phyloP scores from a whole-genome alignment of 768 basidiomycete genomes.

The Pulveroboletus ravenelii region DNA sequence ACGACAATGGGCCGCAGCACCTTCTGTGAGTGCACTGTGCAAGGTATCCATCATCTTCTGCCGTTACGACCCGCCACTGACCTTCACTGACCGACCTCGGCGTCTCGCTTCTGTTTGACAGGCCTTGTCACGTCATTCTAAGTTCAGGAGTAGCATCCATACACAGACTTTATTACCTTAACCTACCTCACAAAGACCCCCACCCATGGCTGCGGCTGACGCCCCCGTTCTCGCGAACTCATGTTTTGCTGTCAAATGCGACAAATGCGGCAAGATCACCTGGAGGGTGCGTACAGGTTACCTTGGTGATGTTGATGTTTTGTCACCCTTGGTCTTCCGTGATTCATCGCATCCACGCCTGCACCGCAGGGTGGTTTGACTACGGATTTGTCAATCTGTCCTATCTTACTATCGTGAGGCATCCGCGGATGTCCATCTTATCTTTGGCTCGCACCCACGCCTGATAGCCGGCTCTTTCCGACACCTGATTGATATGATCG shows the following conservation, averaged over 20 bases:
- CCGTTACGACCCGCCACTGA: conserved; percentile 4
- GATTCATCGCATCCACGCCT: conserved; percentile 13
- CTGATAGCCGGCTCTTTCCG: not conserved
- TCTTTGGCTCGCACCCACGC: conserved; percentile 5
- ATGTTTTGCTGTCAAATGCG: conserved; percentile 57
- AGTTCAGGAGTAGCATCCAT: conserved; percentile 10
- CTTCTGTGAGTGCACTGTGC: not conserved
- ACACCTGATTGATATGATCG: not conserved
- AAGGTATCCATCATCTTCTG: conserved; percentile 11
- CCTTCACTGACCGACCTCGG: not conserved
- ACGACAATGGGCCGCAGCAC: too few species aligned
- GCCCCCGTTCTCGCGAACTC: conserved; percentile 40
- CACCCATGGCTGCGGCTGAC: conserved; percentile 21
- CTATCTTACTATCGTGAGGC: conserved; percentile 9
- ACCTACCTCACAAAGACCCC: conserved; percentile 23
- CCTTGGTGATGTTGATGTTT: conserved; percentile 21
- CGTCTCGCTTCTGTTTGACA: conserved; percentile 1
- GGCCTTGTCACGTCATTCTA: conserved; percentile 18
- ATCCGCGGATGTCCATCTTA: conserved; percentile 17
- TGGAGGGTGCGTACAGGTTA: conserved; percentile 53
- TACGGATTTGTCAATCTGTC: conserved; percentile 6
- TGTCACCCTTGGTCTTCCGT: conserved; percentile 13
- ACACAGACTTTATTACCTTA: conserved; percentile 32
- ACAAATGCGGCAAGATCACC: conserved; percentile 60
- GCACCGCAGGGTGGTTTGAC: conserved; percentile 12